Evolutionary conservation across 2,329 filamentous ascomycete species (phyloP).

Genomic region (Verticillium tricorpus): DNA sequence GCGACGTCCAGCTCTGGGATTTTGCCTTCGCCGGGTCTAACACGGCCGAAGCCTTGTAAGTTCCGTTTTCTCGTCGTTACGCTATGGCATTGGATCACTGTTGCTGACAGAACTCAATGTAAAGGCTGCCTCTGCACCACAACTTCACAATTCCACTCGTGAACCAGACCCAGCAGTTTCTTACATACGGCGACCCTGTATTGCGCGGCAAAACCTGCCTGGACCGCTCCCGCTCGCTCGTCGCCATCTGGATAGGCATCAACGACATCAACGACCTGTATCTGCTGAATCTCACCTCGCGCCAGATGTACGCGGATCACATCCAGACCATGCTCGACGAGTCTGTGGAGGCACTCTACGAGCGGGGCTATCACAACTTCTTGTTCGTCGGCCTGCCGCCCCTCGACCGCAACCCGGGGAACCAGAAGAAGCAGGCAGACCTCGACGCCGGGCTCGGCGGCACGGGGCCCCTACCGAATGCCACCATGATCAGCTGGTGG

Average conservation of each 20-base stretch:
- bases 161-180: constrained; percentile 45
- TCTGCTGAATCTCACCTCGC: background rate
- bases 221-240: constrained; percentile 32
- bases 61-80: background rate
- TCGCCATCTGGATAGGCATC: constrained; percentile 51
- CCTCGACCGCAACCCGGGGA: constrained; percentile 22
- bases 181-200: constrained; percentile 36
- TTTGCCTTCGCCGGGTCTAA: constrained; percentile 52
- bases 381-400: constrained; percentile 49
- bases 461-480: background rate
- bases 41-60: constrained; percentile 35
- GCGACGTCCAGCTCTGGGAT: constrained; percentile 47
- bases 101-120: background rate
- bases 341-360: constrained; percentile 34
- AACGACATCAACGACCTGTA: constrained; percentile 49
- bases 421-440: background rate
- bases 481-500: constrained; percentile 1
- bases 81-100: background rate
- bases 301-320: constrained; percentile 26
- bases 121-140: constrained; percentile 43
- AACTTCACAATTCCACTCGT: constrained; percentile 43
- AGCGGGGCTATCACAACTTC: constrained; percentile 44
- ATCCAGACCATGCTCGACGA: constrained; percentile 40
- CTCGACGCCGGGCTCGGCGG: background rate
- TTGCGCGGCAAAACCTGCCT: constrained; percentile 21